A percentile compares a stretch with the other conserved stretches of the same genome.
These are phyloP conservation scores for Globisporangium iwayamae DNA, from an alignment of 352 stramenopile species.

Conservation along the genomic window DNA sequence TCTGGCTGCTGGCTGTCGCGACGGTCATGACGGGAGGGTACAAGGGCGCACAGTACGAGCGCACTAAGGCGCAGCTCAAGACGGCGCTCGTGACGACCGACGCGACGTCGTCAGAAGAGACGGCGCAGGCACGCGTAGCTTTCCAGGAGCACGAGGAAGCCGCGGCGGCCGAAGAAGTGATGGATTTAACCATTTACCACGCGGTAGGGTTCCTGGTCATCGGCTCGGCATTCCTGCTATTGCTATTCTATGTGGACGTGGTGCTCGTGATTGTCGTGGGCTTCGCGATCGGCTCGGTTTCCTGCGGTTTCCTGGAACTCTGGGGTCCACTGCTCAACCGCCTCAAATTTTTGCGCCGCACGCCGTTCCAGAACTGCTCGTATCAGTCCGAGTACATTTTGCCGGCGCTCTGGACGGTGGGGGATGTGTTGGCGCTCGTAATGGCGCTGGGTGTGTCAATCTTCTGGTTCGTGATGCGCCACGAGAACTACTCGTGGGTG, in stretches of 20 bases:
- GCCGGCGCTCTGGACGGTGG: slow-evolving; percentile 73
- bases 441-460: slow-evolving; percentile 44
- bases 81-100: slow-evolving; percentile 41
- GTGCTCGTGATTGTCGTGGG: slow-evolving; percentile 75
- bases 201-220: slow-evolving; percentile 90
- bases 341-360: slow-evolving; percentile 28
- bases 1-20: slow-evolving; percentile 74
- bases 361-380: slow-evolving; percentile 40
- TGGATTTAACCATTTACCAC: slow-evolving; percentile 89
- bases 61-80: slow-evolving; percentile 59
- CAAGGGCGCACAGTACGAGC: slow-evolving; percentile 61
- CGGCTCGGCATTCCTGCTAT: slow-evolving; percentile 84
- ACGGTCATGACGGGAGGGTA: slow-evolving; percentile 76
- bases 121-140: slow-evolving; percentile 40
- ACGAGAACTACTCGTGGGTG: slow-evolving; percentile 85
- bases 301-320: slow-evolving; percentile 48
- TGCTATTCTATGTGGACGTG: slow-evolving; percentile 89
- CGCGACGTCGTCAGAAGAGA: slow-evolving; percentile 48
- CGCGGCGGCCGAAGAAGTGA: slow-evolving; percentile 47
- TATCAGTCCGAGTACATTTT: slow-evolving; percentile 41
- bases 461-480: slow-evolving; percentile 75
- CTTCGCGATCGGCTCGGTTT: slow-evolving; percentile 60
- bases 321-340: slow-evolving; percentile 56
- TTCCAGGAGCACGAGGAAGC: slow-evolving; percentile 60
- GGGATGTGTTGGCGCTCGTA: slow-evolving; percentile 80